Base-by-base conservation (phyloP, 1,284 basidiomycete species). In the Rhodotorula glutinis region DNA sequence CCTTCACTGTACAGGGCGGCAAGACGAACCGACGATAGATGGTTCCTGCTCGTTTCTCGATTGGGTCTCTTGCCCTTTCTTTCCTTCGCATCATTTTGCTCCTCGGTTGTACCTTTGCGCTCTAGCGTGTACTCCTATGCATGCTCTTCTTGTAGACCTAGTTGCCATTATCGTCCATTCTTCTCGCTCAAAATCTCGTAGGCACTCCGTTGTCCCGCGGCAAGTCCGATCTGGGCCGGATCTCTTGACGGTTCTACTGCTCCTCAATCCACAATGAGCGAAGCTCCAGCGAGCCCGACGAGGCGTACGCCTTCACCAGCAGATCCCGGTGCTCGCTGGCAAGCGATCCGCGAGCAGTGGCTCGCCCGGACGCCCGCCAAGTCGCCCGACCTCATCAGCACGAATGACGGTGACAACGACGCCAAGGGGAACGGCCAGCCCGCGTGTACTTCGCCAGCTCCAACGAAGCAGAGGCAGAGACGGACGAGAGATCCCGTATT, bases 401-500 rank as follows among this genome's bases (percentile, higher is more conserved):
- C 33, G 7, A 38, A 38, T 5, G 33, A 38, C 33, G 11, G 11
- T 11, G 33, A 9, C 2, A 17, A n/a, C 40, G 41, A 21, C 29
- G 25, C n/a, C n/a, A n/a, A 33, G 16, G 14, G 19, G 8, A 33
- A 10, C 9, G 54, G 49, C 8, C 17, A 38, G 25, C 47, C 47
- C n/a, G 27, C 44, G 9, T 17, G 25, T 9, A 27, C 27, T 7
- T 11, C 41, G 25, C 17, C 29, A 4, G 25, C 43, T 9, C 17
- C 47, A 55, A n/a, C n/a, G n/a, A 27, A 16, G 47, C 47, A n/a
- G 16, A n/a, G 16, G 25, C n/a, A 49, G 25, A 49, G n/a, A 49
- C 47, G 25, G 23, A 25, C 57, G 14, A 52, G 54, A n/a, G 64
- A 66, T 38, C n/a, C 57, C 10, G 25, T 63, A 0, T 65, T 65